Evolutionary conservation across 257 asterid species (phyloP), one percentile per base, ranked within the genome.

Genomic region (Thymus quinquecostatus): DNA sequence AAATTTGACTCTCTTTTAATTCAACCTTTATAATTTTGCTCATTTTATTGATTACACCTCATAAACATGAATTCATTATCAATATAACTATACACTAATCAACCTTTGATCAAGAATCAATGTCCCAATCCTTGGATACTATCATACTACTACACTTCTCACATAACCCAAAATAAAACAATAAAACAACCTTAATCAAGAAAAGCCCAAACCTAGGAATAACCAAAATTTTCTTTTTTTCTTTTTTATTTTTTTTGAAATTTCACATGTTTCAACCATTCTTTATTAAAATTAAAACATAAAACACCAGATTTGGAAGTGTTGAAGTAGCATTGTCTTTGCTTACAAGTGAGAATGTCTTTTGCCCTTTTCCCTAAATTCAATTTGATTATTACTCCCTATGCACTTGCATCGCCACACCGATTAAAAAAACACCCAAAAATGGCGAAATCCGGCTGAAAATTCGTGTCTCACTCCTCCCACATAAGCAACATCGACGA

Each of bases 261-360:
- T 30, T 58, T 32, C 62, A 49, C 3, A 32, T 65, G 77, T 59
- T 66, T 43, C 38, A 28, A 38, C 49, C 66, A 74, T 53, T 21
- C 21, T 21, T 21, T 21, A 21, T 21, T 21, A 21, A 21, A 21
- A 21, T 21, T 21, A 21, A 43, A 62, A 65, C 33, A 60, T 34
- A 48, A 65, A 27, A 76, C 72, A 69, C 61, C 30, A 64, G 60
- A 59, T 60, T 40, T 38, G 65, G 60, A 69, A 5, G 41, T 1
- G 7, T 1, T 63, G 28, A 69, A 78, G 77, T 73, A 49, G 77
- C 69, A 49, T 69, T 74, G 73, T 57, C 79, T 79, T 74, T 64
- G 77, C 79, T 74, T 79, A 74, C 55, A 75, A 75, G 80, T 75
- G 78, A 70, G 80, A 79, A 79, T 79, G 83, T 79, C 51, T 79